These are phyloP conservation scores for Pseudocercospora pini-densiflorae DNA, from an alignment of 2,329 filamentous ascomycete genomes.

Conservation along the genomic window DNA sequence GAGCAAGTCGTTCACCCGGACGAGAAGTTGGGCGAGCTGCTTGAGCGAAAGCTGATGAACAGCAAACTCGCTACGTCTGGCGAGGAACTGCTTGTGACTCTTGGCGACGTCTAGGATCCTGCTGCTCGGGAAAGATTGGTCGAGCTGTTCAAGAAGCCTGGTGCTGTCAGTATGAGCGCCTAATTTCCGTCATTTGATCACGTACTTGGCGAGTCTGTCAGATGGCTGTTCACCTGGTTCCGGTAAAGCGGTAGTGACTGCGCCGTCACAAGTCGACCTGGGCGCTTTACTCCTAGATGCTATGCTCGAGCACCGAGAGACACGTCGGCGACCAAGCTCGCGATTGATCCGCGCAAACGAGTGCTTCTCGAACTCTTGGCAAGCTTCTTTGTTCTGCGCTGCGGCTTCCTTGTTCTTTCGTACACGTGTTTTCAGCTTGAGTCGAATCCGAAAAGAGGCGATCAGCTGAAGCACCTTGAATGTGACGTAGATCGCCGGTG, in stretches of 20 bases:
- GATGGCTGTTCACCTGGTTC: slow-evolving; percentile 5
- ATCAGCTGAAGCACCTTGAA: slow-evolving; percentile 46
- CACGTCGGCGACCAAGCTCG: slow-evolving; percentile 20
- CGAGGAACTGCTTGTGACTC: slow-evolving; percentile 2
- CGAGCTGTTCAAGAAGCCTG: slow-evolving; percentile 10
- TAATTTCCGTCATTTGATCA: background rate
- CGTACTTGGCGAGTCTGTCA: background rate
- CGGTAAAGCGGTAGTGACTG: background rate
- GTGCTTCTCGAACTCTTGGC: slow-evolving; percentile 38
- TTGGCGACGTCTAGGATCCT: slow-evolving; percentile 42
- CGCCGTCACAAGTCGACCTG: background rate
- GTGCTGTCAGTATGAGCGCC: background rate
- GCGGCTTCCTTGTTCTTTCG: slow-evolving; percentile 7
- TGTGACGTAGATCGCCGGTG: slow-evolving; percentile 41
- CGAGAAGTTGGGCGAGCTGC: slow-evolving; percentile 45
- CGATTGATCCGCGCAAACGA: slow-evolving; percentile 28
- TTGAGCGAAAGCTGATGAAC: slow-evolving; percentile 19
- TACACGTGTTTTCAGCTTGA: slow-evolving; percentile 32
- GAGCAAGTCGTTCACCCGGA: background rate
- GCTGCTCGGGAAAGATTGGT: background rate
- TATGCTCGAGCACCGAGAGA: background rate
- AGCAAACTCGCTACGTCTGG: background rate
- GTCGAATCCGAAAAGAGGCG: slow-evolving; percentile 44
- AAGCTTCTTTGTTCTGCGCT: background rate
- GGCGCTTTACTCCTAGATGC: background rate